A percentile compares a stretch with the other conserved stretches of the same genome.
Conservation (phyloP, 1,139 yeast species). For the Kodamaea fungicola region DNA sequence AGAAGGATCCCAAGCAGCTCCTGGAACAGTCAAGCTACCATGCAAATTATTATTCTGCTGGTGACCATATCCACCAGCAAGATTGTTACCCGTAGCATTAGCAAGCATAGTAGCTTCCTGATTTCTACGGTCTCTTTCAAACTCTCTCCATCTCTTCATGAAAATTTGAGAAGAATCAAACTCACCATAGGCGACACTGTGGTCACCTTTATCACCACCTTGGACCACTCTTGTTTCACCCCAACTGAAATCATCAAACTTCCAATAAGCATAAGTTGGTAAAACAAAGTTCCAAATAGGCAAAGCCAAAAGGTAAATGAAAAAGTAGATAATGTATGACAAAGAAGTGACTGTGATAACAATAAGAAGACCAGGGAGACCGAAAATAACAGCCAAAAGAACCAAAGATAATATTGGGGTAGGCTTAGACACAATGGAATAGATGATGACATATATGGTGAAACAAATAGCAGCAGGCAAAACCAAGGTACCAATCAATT, state of each 20-base stretch:
- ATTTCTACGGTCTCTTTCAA: slow-evolving; percentile 63
- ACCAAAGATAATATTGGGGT: slow-evolving; percentile 81
- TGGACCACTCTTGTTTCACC: slow-evolving; percentile 91
- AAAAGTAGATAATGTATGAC: slow-evolving; percentile 78
- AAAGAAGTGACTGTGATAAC: slow-evolving; percentile 82
- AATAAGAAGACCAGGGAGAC: slow-evolving; percentile 84
- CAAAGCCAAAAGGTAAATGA: slow-evolving; percentile 73
- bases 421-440: slow-evolving; percentile 75
- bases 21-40: slow-evolving; percentile 30
- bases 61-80: slow-evolving; percentile 1
- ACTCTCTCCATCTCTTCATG: slow-evolving; percentile 94
- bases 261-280: slow-evolving; percentile 91
- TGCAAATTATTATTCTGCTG: slow-evolving; percentile 4
- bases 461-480: slow-evolving; percentile 90
- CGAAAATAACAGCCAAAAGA: slow-evolving; percentile 77
- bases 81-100: slow-evolving; percentile 3
- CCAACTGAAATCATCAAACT: slow-evolving; percentile 97
- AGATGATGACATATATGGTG: slow-evolving; percentile 76
- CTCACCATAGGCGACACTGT: slow-evolving; percentile 68
- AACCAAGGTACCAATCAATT: slow-evolving; percentile 85
- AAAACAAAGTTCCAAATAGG: slow-evolving; percentile 95
- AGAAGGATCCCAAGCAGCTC: slow-evolving; percentile 51
- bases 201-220: slow-evolving; percentile 67
- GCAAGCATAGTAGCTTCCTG: slow-evolving; percentile 20
- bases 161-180: slow-evolving; percentile 85